These are phyloP conservation scores for Salix purpurea DNA, from an alignment of 345 rosid species.

Conservation along the genomic window DNA sequence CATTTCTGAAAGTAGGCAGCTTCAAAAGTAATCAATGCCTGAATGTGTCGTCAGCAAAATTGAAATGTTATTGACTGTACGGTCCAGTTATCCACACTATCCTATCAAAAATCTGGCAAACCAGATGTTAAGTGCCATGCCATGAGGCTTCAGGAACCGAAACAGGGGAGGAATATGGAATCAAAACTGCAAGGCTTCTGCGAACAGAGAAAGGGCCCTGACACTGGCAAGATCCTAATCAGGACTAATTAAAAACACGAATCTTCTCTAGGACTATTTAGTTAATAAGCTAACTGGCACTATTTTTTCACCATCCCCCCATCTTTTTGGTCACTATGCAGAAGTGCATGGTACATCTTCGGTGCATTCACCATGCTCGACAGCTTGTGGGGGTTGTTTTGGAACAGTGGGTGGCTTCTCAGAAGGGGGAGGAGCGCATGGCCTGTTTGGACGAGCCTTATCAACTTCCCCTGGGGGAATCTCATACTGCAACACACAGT, in stretches of 20 bases:
- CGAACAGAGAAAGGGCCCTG: neutral
- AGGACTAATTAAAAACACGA: neutral
- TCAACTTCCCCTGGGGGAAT: slow-evolving; percentile 42
- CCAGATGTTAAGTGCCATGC: neutral
- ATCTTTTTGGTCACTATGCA: slow-evolving; percentile 38
- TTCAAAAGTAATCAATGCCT: neutral
- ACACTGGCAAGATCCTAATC: neutral
- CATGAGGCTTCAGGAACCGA: neutral
- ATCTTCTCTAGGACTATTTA: neutral
- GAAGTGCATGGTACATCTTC: slow-evolving; percentile 73
- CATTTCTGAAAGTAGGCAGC: neutral
- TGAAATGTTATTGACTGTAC: neutral
- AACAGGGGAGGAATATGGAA: neutral
- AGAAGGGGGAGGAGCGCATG: slow-evolving; percentile 47
- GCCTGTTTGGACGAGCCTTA: slow-evolving; percentile 62
- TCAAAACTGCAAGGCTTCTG: slow-evolving; percentile 1
- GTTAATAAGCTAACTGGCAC: neutral
- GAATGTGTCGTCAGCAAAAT: neutral
- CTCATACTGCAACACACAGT: slow-evolving; percentile 52
- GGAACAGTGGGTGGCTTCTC: slow-evolving; percentile 29
- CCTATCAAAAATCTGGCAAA: neutral
- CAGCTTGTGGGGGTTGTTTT: slow-evolving; percentile 18
- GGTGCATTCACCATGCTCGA: slow-evolving; percentile 29
- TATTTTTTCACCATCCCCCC: neutral
- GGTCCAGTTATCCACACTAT: neutral